Base-by-base conservation (phyloP, 176 grass and related monocot species). In the Carex cristatella region DNA sequence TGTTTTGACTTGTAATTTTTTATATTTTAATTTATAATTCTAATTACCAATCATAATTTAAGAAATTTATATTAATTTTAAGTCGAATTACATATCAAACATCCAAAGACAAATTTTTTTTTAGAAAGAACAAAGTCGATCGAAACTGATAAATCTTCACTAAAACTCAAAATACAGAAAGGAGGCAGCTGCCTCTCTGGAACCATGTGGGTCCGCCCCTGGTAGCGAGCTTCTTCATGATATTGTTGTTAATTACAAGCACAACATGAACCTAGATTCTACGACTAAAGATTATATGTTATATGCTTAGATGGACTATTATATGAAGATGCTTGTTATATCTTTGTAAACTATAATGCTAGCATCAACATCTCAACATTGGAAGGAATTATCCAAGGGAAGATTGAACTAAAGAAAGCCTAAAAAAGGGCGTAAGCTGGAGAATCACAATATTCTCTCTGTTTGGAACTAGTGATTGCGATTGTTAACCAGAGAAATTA, bases 391-490 rank as follows among this genome's bases (percentile, higher is more conserved):
- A 79, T 79, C 28, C 35, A 72, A 54, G 13, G 30, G 6, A 33
- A 58, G 49, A 76, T 78, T 79, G 30, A 79, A 79, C 5, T 79
- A 35, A 78, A 56, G 28, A 79, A 58, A 58, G 28, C 74, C 51
- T 57, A 79, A 53, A 7, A 58, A 30, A 58, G 30, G 74, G 51
- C 58, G 53, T 49, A 76, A 53, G 23, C 12, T 55, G 48, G 42
- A 76, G 48, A 76, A 76, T 55, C 44, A 54, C 55, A 54, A 79
- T 58, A 16, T 35, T 46, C 27, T 79, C 53, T 57, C 28, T 57
- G 53, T 58, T 79, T 58, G 30, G 74, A 79, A 79, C 23, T 58
- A 58, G 53, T 79, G 13, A 58, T 5, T 74, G 42, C 27, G n/a
- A 74, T 74, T 74, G 10, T 12, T 37, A 57, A 78, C 12, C 48